Evolutionary conservation across 78 protist genomes (phyloP), one percentile per base, ranked within the genome.

Genomic region (Polysphondylium violaceum): DNA sequence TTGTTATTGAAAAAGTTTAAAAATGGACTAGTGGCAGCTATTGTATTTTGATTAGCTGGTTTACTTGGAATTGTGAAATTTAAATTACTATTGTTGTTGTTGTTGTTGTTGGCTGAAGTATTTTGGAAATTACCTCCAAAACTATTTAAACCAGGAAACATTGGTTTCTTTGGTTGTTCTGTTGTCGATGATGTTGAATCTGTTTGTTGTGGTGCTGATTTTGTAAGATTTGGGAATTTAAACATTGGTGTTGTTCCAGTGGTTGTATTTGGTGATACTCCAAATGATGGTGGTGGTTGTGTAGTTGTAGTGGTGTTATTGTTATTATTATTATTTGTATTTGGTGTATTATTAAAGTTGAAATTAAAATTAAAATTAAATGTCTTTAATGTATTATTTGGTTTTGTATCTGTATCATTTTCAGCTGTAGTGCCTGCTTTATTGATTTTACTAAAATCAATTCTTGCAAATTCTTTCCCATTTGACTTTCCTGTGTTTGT

Each of bases 201-300:
- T 9, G 50, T 58, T 74, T 41, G 17, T 74, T 31, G 33, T 58
- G 85, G n/a, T 40, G 72, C 41, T 38, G 55, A 25, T 58, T 25
- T 35, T 38, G 69, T 75, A 17, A 38, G 67, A 60, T 60, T 21
- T 27, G 8, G 29, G 12, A 25, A 25, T 12, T 17, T 60, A 60
- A n/a, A n/a, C n/a, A 38, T 40, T 58, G 85, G 36, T 75, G 86
- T 58, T 56, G 83, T 74, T 75, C 72, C 17, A 29, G 86, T 29
- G 25, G 86, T 44, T 27, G 58, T 25, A 43, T 63, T 6, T 43
- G 60, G 56, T 56, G 81, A 19, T 59, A 35, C 17, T 7, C 12
- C 9, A 58, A 7, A 27, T 33, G 31, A 65, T 65, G 0, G 29
- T 31, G 11, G 67, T 60, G 0, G 38, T 27, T 31, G 40, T 9